Percentiles rank a stretch among this genome's conserved stretches.
phyloP scores from a whole-genome alignment of 2,329 filamentous ascomycete species.

The Pyricularia grisea region DNA sequence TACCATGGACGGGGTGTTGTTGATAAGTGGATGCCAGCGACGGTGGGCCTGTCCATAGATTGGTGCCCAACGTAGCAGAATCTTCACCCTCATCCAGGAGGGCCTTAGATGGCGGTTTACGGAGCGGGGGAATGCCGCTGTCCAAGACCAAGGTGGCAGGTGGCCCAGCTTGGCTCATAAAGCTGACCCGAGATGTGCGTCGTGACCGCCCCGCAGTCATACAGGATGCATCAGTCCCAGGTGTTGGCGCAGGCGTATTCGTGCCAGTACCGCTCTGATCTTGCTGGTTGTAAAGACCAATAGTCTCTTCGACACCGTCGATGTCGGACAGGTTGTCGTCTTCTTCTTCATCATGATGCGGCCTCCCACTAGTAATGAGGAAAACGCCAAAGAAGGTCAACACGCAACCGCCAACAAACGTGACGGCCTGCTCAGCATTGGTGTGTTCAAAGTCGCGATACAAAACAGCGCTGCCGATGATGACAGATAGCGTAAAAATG shows the following conservation, averaged over 20 bases:
- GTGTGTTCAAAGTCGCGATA: conserved; percentile 93
- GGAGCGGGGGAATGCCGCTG: conserved; percentile 25
- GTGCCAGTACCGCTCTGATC: not conserved
- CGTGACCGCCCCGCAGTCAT: conserved; percentile 24
- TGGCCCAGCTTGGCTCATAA: conserved; percentile 27
- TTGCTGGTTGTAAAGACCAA: conserved; percentile 48
- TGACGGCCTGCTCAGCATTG: conserved; percentile 60
- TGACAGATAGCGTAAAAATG: conserved; percentile 90
- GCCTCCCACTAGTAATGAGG: conserved; percentile 81
- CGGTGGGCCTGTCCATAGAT: not conserved
- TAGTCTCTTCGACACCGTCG: conserved; percentile 54
- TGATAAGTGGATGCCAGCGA: not conserved
- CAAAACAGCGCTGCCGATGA: conserved; percentile 83
- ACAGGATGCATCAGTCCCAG: conserved; percentile 9
- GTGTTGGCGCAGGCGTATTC: not conserved
- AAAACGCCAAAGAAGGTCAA: conserved; percentile 97
- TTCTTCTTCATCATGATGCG: conserved; percentile 46
- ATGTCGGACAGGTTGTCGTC: conserved; percentile 44
- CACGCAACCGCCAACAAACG: conserved; percentile 84
- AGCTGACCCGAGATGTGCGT: conserved; percentile 34
- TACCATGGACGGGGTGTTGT: conserved; percentile 4
- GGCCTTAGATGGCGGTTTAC: conserved; percentile 15
- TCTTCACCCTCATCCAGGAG: not conserved
- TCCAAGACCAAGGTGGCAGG: conserved; percentile 25
- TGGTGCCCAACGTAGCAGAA: conserved; percentile 12